These are phyloP conservation scores for Musa beccarii DNA, from an alignment of 176 grass and related monocot species.

Conservation along the genomic window DNA sequence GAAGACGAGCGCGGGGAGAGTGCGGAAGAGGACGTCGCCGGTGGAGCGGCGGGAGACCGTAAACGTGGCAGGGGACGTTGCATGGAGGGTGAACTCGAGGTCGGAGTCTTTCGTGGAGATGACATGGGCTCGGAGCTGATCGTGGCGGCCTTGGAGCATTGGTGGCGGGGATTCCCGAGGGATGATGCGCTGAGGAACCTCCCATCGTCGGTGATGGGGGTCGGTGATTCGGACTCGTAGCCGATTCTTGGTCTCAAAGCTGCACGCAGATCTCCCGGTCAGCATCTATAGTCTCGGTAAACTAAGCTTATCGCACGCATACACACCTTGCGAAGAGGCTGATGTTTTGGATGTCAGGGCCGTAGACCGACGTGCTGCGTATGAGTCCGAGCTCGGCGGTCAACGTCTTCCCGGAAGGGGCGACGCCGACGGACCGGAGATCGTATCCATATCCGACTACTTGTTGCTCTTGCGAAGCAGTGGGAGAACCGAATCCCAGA, in stretches of 20 bases:
- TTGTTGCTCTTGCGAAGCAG: not conserved
- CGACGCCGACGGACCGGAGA: slow-evolving; percentile 16
- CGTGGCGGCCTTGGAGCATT: not conserved
- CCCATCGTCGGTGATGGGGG: slow-evolving; percentile 51
- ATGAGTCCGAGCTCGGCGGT: slow-evolving; percentile 39
- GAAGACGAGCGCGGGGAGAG: slow-evolving; percentile 35
- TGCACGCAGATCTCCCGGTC: slow-evolving; percentile 8
- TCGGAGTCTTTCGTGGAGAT: slow-evolving; percentile 37
- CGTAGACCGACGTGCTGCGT: slow-evolving; percentile 16
- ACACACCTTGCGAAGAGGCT: slow-evolving; percentile 45
- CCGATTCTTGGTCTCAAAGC: slow-evolving; percentile 49
- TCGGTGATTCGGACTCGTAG: slow-evolving; percentile 77
- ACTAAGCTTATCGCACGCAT: not conserved
- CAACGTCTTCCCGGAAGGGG: slow-evolving; percentile 17
- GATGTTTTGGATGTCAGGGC: slow-evolving; percentile 36
- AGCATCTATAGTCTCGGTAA: too few relatives aligned
- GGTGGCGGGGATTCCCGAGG: slow-evolving; percentile 19
- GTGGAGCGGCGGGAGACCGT: slow-evolving; percentile 58
- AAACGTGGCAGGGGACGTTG: slow-evolving; percentile 51
- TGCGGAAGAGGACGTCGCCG: slow-evolving; percentile 58
- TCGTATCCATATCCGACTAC: slow-evolving; percentile 33
- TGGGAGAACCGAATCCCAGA: not conserved
- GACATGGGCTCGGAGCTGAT: not conserved
- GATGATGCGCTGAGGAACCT: slow-evolving; percentile 56
- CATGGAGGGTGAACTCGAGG: slow-evolving; percentile 39